phyloP scores from a whole-genome alignment of 257 asterid genomes.

The Capsicum pubescens region DNA sequence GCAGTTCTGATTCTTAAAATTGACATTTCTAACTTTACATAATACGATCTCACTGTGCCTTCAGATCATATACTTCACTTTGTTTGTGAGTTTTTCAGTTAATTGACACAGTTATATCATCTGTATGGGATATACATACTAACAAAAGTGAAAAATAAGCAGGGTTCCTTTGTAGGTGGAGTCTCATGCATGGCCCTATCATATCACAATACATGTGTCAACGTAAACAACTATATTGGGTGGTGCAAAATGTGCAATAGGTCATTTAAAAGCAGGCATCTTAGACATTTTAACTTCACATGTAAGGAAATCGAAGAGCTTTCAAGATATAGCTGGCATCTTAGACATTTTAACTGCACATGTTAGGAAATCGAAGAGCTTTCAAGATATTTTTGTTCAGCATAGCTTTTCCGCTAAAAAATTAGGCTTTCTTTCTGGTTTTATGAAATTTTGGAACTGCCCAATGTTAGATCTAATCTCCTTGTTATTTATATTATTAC shows the following conservation, averaged over 20 bases:
- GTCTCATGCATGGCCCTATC: conserved; percentile 1
- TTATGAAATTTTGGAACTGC: neutral
- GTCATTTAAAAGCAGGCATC: conserved; percentile 3
- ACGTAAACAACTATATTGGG: neutral
- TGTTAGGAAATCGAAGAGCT: conserved; percentile 1
- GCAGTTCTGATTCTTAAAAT: conserved; percentile 2
- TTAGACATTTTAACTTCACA: conserved; percentile 6
- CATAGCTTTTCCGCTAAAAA: neutral
- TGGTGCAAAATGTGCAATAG: neutral
- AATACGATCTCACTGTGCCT: neutral
- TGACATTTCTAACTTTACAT: neutral
- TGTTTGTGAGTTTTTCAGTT: conserved; percentile 12
- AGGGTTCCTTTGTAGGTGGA: neutral
- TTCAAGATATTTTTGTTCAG: neutral
- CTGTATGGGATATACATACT: neutral
- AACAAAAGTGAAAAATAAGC: conserved; percentile 19
- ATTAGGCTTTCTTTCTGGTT: neutral
- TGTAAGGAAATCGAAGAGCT: conserved; percentile 12
- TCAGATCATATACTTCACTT: neutral
- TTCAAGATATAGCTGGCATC: neutral
- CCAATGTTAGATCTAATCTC: neutral
- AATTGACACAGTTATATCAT: neutral
- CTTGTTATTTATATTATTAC: conserved; percentile 4
- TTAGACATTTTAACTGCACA: conserved; percentile 7
- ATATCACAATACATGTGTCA: neutral